These are phyloP conservation scores for Colletotrichum liaoningense DNA, from an alignment of 2,329 filamentous ascomycete species.

Conservation along the genomic window DNA sequence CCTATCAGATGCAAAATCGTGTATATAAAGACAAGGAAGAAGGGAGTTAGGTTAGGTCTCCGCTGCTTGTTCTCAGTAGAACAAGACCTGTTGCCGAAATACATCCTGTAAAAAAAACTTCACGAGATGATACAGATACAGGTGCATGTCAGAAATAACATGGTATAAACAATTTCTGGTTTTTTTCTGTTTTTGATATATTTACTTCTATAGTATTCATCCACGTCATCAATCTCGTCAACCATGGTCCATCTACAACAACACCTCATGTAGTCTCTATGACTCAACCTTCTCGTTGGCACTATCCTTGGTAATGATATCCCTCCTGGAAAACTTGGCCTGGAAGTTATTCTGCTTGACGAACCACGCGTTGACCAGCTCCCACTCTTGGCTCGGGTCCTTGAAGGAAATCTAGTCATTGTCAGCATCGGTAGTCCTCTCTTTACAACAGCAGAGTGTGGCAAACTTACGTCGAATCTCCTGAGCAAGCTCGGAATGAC, in stretches of 20 bases:
- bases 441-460: background rate
- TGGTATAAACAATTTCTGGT: background rate
- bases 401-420: constrained; percentile 61
- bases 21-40: background rate
- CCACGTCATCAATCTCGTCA: constrained; percentile 5
- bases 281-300: constrained; percentile 7
- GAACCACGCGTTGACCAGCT: constrained; percentile 71
- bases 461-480: constrained; percentile 67
- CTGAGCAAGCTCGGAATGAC: constrained; percentile 70
- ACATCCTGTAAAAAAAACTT: background rate
- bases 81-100: background rate
- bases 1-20: background rate
- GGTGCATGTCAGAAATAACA: background rate
- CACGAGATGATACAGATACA: background rate
- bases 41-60: no score
- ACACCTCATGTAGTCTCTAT: background rate
- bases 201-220: constrained; percentile 14
- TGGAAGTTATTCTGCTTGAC: constrained; percentile 70
- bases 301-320: constrained; percentile 51
- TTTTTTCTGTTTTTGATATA: background rate
- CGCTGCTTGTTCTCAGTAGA: background rate
- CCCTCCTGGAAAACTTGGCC: constrained; percentile 55
- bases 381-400: constrained; percentile 67
- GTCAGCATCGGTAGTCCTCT: background rate
- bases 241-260: background rate